Conservation (phyloP, 257 asterid genomes). For the Solanum rostratum region DNA sequence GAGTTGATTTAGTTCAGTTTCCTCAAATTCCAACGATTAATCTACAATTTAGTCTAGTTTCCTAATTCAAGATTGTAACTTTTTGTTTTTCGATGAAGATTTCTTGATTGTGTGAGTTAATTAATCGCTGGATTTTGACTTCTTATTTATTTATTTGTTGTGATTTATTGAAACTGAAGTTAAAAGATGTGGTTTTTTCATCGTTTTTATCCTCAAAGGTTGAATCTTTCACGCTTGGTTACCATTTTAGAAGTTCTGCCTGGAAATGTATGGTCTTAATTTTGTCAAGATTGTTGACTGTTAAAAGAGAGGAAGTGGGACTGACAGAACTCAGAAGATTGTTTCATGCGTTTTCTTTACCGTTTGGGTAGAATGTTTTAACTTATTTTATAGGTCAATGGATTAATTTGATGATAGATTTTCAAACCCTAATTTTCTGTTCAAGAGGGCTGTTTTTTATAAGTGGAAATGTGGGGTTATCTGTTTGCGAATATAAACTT, state of each 20-base stretch:
- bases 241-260: neutral
- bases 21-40: neutral
- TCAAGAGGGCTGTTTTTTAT: neutral
- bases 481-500: neutral
- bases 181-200: neutral
- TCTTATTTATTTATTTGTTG: neutral
- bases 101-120: neutral
- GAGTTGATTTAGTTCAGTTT: neutral
- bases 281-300: neutral
- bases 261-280: neutral
- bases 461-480: neutral
- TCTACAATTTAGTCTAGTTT: neutral
- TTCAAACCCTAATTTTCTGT: neutral
- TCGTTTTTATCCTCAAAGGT: neutral
- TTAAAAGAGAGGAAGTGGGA: neutral
- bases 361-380: neutral
- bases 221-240: neutral
- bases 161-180: neutral
- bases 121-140: neutral
- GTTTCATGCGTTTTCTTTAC: neutral
- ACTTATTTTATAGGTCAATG: neutral
- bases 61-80: neutral
- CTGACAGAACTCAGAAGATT: neutral
- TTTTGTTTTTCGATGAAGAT: neutral
- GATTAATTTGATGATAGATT: neutral